Base-by-base conservation (phyloP, 805 yeast genomes). In the Saturnispora besseyi region DNA sequence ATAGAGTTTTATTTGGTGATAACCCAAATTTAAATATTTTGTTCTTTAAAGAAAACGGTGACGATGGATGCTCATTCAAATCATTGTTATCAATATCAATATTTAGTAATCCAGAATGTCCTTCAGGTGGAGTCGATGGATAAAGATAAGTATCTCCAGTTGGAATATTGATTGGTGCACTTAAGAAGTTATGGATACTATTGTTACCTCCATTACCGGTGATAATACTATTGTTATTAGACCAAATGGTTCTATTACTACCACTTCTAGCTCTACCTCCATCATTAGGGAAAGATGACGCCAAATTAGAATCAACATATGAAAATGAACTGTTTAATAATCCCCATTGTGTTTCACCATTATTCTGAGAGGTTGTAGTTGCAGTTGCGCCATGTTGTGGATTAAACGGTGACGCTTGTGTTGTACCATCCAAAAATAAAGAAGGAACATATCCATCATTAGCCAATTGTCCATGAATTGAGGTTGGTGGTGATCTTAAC, bases 21-120 rank as follows among this genome's bases (percentile, higher is more conserved):
- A 61, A 50, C 9, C 74, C 73, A 56, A 71, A 66, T 41, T 65
- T 60, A 54, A 68, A 67, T 21, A 71, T 56, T 40, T 60, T 63
- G 46, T 60, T 62, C 43, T 65, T 65, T 57, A 71, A 63, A 41
- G 70, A 66, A 7, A 71, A 66, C 8, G 73, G 71, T 4, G 74
- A 67, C 2, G 63, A 49, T n/a, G 59, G 54, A 12, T 50, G 54
- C 2, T 61, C 22, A 15, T 46, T 26, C 34, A 30, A 38, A 12
- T 29, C 30, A 15, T 30, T 38, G 4, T 40, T 21, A 29, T 37
- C 48, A 30, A 24, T 29, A 10, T 24, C 40, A 36, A 36, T 36
- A 9, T 36, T 36, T 9, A 36, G 11, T 8, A 18, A 22, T 18
- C 40, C 18, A 13, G 11, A 11, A 28, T 48, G 37, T 34, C 30